These are phyloP conservation scores for Petasospora rhodanensis DNA, from an alignment of 1,139 yeast genomes.

Conservation along the genomic window DNA sequence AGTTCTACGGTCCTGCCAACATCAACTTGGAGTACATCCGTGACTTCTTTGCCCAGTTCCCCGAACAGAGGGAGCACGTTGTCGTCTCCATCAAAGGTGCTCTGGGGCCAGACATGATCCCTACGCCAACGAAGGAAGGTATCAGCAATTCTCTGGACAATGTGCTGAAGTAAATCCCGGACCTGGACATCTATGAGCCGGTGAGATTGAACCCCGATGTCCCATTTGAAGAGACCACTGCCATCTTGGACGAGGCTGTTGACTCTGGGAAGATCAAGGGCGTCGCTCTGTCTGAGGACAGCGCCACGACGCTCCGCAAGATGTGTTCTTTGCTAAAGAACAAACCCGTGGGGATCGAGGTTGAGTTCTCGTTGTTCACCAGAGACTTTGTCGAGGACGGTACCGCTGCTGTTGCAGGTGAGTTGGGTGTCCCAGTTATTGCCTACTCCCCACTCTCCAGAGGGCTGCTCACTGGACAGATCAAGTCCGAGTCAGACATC, in stretches of 20 bases:
- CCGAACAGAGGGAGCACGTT: constrained; percentile 48
- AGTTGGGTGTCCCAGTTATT: constrained; percentile 58
- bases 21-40: constrained; percentile 50
- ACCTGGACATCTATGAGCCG: constrained; percentile 55
- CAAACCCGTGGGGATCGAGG: constrained; percentile 61
- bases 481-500: constrained; percentile 38
- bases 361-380: constrained; percentile 69
- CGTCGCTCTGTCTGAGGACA: constrained; percentile 67
- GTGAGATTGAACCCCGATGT: constrained; percentile 59
- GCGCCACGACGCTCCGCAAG: constrained; percentile 50
- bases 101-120: constrained; percentile 31
- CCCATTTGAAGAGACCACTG: constrained; percentile 47
- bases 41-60: constrained; percentile 52
- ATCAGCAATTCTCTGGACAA: constrained; percentile 50
- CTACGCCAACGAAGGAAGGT: constrained; percentile 50
- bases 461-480: constrained; percentile 67
- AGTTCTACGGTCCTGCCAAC: constrained; percentile 62
- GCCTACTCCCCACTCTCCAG: constrained; percentile 84
- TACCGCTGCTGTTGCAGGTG: constrained; percentile 48
- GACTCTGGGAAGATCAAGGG: constrained; percentile 58
- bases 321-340: constrained; percentile 42
- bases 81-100: constrained; percentile 70
- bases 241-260: constrained; percentile 46
- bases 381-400: constrained; percentile 59
- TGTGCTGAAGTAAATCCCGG: constrained; percentile 42